phyloP scores from a whole-genome alignment of 352 stramenopile species.

The Blastocystis sp. region DNA sequence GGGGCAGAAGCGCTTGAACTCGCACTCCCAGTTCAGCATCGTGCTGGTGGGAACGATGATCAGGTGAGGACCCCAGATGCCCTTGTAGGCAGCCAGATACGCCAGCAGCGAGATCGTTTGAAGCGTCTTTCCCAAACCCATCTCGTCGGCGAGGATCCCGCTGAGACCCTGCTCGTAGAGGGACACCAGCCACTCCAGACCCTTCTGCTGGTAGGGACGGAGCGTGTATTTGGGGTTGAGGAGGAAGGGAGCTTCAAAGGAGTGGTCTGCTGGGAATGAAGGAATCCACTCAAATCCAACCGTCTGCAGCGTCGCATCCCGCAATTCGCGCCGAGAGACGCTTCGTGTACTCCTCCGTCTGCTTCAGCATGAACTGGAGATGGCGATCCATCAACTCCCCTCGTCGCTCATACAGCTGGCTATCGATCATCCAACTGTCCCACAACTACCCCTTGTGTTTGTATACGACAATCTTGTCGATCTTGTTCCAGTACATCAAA shows the following conservation, averaged over 20 bases:
- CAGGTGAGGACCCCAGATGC: constrained; percentile 92
- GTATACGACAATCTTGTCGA: constrained; percentile 90
- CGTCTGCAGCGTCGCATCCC: constrained; percentile 6
- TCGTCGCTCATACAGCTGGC: constrained; percentile 56
- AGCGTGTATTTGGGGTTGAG: constrained; percentile 62
- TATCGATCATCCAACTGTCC: background rate
- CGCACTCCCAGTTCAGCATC: constrained; percentile 96
- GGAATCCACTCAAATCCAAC: constrained; percentile 1
- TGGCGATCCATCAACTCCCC: constrained; percentile 87
- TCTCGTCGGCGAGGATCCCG: constrained; percentile 94
- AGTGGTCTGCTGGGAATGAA: constrained; percentile 60
- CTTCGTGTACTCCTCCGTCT: constrained; percentile 88
- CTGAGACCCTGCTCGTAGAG: constrained; percentile 89
- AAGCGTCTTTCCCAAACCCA: constrained; percentile 86
- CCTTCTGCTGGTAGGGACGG: constrained; percentile 74
- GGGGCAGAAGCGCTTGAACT: constrained; percentile 92
- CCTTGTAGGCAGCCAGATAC: constrained; percentile 77
- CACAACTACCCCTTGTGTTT: constrained; percentile 74
- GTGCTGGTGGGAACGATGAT: constrained; percentile 93
- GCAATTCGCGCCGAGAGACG: constrained; percentile 68
- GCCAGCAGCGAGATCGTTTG: constrained; percentile 94
- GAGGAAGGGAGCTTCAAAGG: constrained; percentile 61
- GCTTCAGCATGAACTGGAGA: constrained; percentile 80
- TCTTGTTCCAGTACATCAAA: constrained; percentile 86
- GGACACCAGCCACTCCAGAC: constrained; percentile 94